Base-by-base conservation (phyloP, 306 rosid genomes). In the Cajanus cajan region DNA sequence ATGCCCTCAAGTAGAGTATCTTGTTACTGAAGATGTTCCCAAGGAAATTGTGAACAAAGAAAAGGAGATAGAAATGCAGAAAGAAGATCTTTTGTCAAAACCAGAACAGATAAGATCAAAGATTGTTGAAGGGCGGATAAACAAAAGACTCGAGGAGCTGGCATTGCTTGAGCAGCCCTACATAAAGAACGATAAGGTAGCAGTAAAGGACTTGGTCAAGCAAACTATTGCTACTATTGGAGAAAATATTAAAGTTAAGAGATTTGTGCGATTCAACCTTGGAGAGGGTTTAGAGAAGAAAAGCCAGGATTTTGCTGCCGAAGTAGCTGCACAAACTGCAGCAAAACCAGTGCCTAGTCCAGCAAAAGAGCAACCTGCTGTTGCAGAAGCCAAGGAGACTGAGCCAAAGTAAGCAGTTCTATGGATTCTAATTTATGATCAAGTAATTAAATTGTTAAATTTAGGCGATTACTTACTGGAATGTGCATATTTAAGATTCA, bases 201-300 rank as follows among this genome's bases (percentile, higher is more conserved):
- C 86, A 73, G 87, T 96, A 11, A 96, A 96, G 86, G 98, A 96
- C 81, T 83, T 80, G 89, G 88, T 96, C 83, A 96, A 93, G 86
- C 99, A 96, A 88, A 96, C 96, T 54, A 89, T 96, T 80, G 96
- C 99, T 74, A 91, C 97, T 45, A 75, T 96, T 57, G 98, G 99
- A 73, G 99, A 96, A 85, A 96, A 96, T 79, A 96, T 96, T 34
- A 91, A 91, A 86, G 99, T 96, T 50, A 93, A 87, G 80, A 93
- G 99, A 77, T 96, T 93, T 79, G 94, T 93, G 69, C 86, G 96
- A 80, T 96, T 81, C 88, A 96, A 91, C 81, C 98, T 96, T 55
- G 99, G 99, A 64, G 99, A 96, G 78, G 99, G 99, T 85, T 88
- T 96, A 89, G 93, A 93, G 80, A 96, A 96, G 90, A 91, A 87